A percentile compares a stretch with the other conserved stretches of the same genome.
These are phyloP conservation scores for Crithidia expoeki DNA, from an alignment of 208 protist genomes.

Conservation along the genomic window DNA sequence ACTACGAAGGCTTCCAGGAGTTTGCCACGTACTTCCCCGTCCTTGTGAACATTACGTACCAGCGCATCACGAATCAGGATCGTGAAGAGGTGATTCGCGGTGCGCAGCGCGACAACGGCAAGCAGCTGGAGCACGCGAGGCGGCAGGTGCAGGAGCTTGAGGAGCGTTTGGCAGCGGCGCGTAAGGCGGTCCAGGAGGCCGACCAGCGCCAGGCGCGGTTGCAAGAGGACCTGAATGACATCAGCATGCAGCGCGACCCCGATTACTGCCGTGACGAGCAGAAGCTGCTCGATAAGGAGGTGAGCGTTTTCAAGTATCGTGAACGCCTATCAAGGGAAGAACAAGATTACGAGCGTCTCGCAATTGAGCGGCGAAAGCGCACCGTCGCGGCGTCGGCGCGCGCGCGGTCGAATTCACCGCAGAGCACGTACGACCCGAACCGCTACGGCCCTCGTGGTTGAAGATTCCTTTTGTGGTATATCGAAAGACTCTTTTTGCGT, in stretches of 20 bases:
- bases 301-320: conserved; percentile 79
- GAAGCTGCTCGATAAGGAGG: conserved; percentile 76
- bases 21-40: conserved; percentile 71
- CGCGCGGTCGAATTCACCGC: conserved; percentile 23
- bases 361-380: conserved; percentile 59
- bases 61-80: conserved; percentile 65
- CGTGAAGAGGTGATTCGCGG: conserved; percentile 50
- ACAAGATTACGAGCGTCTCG: conserved; percentile 74
- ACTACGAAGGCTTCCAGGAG: conserved; percentile 55
- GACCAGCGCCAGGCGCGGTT: conserved; percentile 51
- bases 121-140: conserved; percentile 40
- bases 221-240: conserved; percentile 57
- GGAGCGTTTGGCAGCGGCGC: conserved; percentile 40
- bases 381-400: conserved; percentile 18
- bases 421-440: conserved; percentile 25
- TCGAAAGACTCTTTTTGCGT: too few species aligned
- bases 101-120: conserved; percentile 46
- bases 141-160: conserved; percentile 55
- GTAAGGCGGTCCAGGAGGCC: conserved; percentile 36
- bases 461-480: conserved; percentile 5
- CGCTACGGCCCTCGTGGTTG: conserved; percentile 36
- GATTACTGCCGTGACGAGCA: conserved; percentile 68
- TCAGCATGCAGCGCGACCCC: conserved; percentile 44
- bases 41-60: conserved; percentile 72
- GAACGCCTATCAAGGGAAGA: conserved; percentile 70